Evolutionary conservation across 139 green algal species (phyloP), one percentile per base, ranked within the genome.

Genomic region (Chlamydomonas eustigma): DNA sequence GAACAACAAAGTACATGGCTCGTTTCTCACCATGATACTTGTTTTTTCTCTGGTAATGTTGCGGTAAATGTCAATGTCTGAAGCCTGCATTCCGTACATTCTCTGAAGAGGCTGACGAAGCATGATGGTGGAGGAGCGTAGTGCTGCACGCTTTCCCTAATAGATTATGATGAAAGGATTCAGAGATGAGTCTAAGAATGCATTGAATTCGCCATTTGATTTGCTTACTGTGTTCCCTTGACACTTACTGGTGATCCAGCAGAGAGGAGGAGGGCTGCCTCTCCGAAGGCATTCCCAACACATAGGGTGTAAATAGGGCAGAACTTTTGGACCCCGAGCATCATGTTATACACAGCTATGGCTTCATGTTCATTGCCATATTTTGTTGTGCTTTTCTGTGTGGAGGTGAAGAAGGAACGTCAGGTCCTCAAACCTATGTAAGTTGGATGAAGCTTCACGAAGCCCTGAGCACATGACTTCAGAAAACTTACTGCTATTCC

Each of bases 291-390:
- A 33, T 88, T 97, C 37, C 93, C 95, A 4, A 99, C 90, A 65
- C 89, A 95, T 0, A 98, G 84, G 0, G 95, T 99, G 86, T 93
- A 90, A 68, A 94, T 91, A 34, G 87, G 88, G 74, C 80, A 85
- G 68, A 90, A 87, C 51, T 92, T 91, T 81, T 97, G 95, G 75
- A 99, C 90, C 51, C 93, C 97, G 70, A 83, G 83, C 92, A 99
- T 97, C 30, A 94, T 98, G 86, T 97, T 90, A 77, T 98, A 98
- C 79, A 99, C 97, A 25, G 96, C 94, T 81, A 99, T 97, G 0
- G 95, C 95, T 77, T 99, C 95, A 28, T 93, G 85, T 86, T 99
- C 96, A 71, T 98, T 98, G 4, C 95, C 96, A 28, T 97, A 91
- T 89, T 96, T 98, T 75, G 92, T 90, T 3, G 86, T 93, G 73